Evolutionary conservation across 2,329 filamentous ascomycete species (phyloP), one percentile per base, ranked within the genome.

Genomic region (Emmonsia crescens): DNA sequence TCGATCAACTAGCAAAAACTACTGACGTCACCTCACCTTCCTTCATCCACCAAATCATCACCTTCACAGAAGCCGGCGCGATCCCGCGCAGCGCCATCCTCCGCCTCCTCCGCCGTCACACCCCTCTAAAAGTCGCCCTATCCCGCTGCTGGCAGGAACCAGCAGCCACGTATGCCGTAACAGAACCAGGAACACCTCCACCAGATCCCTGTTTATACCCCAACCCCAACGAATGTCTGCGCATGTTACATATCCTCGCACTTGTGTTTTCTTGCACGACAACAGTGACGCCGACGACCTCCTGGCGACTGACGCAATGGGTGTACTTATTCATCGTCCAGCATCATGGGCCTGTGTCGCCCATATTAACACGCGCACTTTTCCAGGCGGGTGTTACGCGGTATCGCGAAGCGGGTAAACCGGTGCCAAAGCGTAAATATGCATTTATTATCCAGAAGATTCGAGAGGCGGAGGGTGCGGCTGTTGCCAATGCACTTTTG

Each of bases 371-470:
- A 6, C 75, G 78, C 38, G 79, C 82, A 0, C 66, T 84, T 67
- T 80, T 81, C 61, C 74, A 78, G 65, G 77, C 79, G 27, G 81
- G 79, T 19, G 71, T 83, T 29, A 71, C 76, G 29, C 72, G 79
- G 19, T 76, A 73, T 44, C 72, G 78, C 19, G 69, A 74, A 24
- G 71, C 73, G 38, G 73, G 74, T 1, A 62, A 66, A 2, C 66
- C 67, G 29, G 69, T 81, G 1, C 66, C 73, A 14, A 67, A 65
- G 0, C 64, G 64, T 33, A 72, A 73, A 61, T 72, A 80, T 60
- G 66, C 69, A 38, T 82, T 76, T 67, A 75, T 83, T 5, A 65
- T 80, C 49, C 63, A 67, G n/a, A 63, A 77, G n/a, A 75, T 82
- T 24, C 64, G 66, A 40, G 64, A 71, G 31, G 67, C 77, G 16